A percentile compares a stretch with the other conserved stretches of the same genome.
Conservation (phyloP, 139 green algal species). For the Ettlia oleoabundans region DNA sequence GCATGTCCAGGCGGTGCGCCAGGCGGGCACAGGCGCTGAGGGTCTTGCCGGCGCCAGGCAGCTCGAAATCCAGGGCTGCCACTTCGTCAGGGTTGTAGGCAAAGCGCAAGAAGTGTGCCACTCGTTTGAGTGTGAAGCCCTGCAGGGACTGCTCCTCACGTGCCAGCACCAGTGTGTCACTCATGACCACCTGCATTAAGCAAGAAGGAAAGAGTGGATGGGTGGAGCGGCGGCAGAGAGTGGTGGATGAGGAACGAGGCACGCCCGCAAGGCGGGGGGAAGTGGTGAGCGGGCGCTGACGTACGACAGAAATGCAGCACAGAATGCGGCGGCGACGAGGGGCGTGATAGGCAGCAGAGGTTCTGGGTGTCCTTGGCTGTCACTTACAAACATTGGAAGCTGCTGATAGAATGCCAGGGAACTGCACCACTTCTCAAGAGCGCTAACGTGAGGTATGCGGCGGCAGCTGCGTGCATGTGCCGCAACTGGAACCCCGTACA, state of each 20-base stretch:
- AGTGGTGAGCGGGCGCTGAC: too few relatives aligned
- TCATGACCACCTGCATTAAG: not conserved
- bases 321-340: too few relatives aligned
- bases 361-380: too few relatives aligned
- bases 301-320: too few relatives aligned
- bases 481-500: too few relatives aligned
- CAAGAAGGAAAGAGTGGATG: not conserved
- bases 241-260: too few relatives aligned
- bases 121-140: constrained; percentile 24
- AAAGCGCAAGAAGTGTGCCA: constrained; percentile 24
- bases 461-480: too few relatives aligned
- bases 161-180: not conserved
- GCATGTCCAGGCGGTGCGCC: not conserved
- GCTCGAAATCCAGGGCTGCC: not conserved
- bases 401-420: too few relatives aligned
- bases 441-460: too few relatives aligned
- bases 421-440: too few relatives aligned
- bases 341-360: too few relatives aligned
- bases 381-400: too few relatives aligned
- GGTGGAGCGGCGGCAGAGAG: not conserved
- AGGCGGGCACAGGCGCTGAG: constrained; percentile 16
- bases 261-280: not conserved
- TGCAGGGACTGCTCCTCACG: not conserved
- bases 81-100: constrained; percentile 6
- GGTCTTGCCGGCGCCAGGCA: not conserved